Base-by-base conservation (phyloP, 148 eudicot genomes). In the Vaccinium macrocarpon region DNA sequence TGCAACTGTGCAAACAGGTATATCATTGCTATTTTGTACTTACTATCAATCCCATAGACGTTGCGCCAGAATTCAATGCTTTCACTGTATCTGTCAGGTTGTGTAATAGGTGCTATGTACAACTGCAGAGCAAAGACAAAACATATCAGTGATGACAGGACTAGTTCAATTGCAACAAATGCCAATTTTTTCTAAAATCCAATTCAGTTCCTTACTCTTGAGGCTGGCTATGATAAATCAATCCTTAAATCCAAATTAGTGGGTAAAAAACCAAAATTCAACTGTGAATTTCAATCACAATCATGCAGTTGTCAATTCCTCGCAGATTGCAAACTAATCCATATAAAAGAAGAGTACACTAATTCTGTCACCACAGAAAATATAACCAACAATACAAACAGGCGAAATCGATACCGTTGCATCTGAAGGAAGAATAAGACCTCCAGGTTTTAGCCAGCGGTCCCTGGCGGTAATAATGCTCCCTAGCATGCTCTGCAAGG, bases 401-500 rank as follows among this genome's bases (percentile, higher is more conserved):
- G 81, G 85, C 19, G 25, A 56, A 75, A 82, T 72, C 62, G 71
- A 51, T 91, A 96, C 99, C 86, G 94, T 93, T 75, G 99, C 99
- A 91, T 89, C 85, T 85, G 99, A 94, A 81, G 99, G 99, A 91
- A 97, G 97, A 46, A 97, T 97, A 88, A 97, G 99, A 88, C 99
- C 99, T 81, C 97, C 99, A 85, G 98, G 99, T 90, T 92, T 97
- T 86, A 97, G 90, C 99, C 99, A 97, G 52, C 98, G 97, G 83
- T 97, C 98, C 90, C 99, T 90, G 80, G 99, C 99, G 68, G 94
- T 89, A 88, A 97, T 91, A 73, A 97, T 94, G 88, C 99, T 97
- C 84, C 96, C 99, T 79, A 97, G 92, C 99, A 97, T 97, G 90
- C 99, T 97, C 99, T 97, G 88, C 85, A 81, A 71, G 53, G 61